These are phyloP conservation scores for Calamus simplicifolius DNA, from an alignment of 176 grass and related monocot genomes.

Conservation along the genomic window DNA sequence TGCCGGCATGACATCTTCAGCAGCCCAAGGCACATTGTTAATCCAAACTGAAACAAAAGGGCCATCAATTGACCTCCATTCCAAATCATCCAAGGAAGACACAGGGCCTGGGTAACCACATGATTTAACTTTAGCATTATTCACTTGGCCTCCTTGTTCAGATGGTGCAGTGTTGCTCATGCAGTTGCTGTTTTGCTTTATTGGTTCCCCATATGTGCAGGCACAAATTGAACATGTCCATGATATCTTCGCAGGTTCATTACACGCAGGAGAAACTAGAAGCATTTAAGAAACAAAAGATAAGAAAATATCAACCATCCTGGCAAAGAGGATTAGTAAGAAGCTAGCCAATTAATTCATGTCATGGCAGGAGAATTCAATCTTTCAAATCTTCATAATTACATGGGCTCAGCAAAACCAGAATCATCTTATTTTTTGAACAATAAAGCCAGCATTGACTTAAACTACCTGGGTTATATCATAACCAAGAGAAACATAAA, in stretches of 20 bases:
- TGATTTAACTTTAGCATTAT: conserved; percentile 9
- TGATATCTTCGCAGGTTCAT: conserved; percentile 54
- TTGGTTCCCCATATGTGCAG: conserved; percentile 52
- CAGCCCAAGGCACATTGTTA: conserved; percentile 70
- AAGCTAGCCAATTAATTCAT: neutral
- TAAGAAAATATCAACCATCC: neutral
- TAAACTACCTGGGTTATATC: too few species aligned
- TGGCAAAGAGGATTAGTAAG: neutral
- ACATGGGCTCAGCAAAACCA: too few species aligned
- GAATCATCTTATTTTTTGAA: too few species aligned
- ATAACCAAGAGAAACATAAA: too few species aligned
- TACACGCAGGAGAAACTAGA: conserved; percentile 62
- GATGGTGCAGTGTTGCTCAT: neutral
- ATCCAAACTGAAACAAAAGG: conserved; percentile 68
- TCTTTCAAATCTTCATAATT: too few species aligned
- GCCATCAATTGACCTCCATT: conserved; percentile 58
- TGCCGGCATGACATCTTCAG: conserved; percentile 51
- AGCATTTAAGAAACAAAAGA: neutral
- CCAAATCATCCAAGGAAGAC: conserved; percentile 25
- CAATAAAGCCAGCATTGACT: too few species aligned
- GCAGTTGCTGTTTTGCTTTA: conserved; percentile 24
- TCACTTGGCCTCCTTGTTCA: conserved; percentile 5
- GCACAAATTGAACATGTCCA: conserved; percentile 49
- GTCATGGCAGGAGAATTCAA: neutral
- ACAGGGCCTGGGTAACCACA: conserved; percentile 42